Base-by-base conservation (phyloP, 78 protist genomes). In the Isochrysis galbana region DNA sequence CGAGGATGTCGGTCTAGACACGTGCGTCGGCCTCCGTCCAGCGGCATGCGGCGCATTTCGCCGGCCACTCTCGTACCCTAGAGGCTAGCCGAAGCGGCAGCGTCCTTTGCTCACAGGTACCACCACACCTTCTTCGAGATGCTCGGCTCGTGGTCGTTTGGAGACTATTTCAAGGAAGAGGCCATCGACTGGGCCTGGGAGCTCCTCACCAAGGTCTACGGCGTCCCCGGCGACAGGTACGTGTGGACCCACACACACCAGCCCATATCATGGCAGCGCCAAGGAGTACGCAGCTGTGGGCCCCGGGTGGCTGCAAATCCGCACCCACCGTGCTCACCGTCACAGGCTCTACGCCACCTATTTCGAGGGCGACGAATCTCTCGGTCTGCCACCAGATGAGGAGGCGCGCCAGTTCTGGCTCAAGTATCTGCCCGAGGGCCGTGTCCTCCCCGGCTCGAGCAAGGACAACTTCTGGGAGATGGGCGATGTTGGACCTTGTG, bases 101-200 rank as follows among this genome's bases (percentile, higher is more conserved):
- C n/a, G n/a, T n/a, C n/a, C n/a, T n/a, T n/a, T n/a, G 92, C 45
- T 90, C 48, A 38, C 74, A n/a, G n/a, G n/a, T 98, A 98, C 95
- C 99, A 98, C 94, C 99, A 98, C 95, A 98, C 99, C 36, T 98
- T 98, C 95, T 98, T 98, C 89, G 99, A 98, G 93, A 98, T 98
- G 99, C 96, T 98, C n/a, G 99, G 99, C 38, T 84, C 36, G 41
- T 92, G 94, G 94, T 96, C 98, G 42, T 98, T 98, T 51, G 99
- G 99, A 45, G 97, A 98, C 96, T 98, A 98, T 95, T 98, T 98
- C 95, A 98, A 98, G 95, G 92, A 83, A 54, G 99, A 98, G 55
- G 99, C 99, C 69, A 97, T 97, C 92, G 92, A 41, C 45, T 95
- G 95, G 98, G 97, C 99, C 1, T 98, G 97, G 97, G 99, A 97